Percentiles rank a stretch among this genome's conserved stretches.
Evolutionary conservation across 441 rosid species (phyloP).

Genomic region (Adansonia madagascariensis): DNA sequence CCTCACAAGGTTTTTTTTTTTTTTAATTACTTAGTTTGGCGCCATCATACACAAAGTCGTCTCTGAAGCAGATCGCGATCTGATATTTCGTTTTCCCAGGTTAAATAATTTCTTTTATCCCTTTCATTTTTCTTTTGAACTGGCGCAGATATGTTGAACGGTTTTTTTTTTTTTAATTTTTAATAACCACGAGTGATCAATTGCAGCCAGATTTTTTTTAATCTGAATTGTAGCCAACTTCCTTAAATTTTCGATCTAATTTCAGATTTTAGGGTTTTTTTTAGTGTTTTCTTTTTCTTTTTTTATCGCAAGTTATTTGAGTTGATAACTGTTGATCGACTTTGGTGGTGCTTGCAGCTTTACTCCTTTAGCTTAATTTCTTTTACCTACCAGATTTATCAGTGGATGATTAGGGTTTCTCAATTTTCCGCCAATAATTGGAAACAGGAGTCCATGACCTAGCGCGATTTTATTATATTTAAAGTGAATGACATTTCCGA

Average conservation of each 20-base stretch:
- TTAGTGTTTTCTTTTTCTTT: background rate
- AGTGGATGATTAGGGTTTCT: constrained; percentile 22
- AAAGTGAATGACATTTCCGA: background rate
- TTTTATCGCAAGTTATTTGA: background rate
- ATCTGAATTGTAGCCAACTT: background rate
- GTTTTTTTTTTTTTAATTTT: background rate
- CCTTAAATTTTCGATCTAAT: background rate
- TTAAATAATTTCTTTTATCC: background rate
- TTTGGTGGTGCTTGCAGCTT: background rate
- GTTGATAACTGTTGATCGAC: background rate
- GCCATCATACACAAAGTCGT: constrained; percentile 7
- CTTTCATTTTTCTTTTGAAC: background rate
- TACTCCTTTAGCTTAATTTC: background rate
- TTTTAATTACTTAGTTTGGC: background rate
- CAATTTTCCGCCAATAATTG: background rate
- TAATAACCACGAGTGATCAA: constrained; percentile 1
- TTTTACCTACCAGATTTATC: constrained; percentile 9
- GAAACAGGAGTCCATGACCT: background rate
- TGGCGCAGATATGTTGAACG: background rate
- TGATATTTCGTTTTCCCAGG: constrained; percentile 6
- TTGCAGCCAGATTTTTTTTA: constrained; percentile 3
- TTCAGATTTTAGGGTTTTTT: background rate
- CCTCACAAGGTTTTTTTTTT: background rate
- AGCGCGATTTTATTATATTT: background rate
- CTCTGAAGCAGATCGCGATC: constrained; percentile 13